Percentiles rank a stretch among this genome's conserved stretches.
Conservation (phyloP, 495 filamentous ascomycete species). For the Bacidia gigantensis region DNA sequence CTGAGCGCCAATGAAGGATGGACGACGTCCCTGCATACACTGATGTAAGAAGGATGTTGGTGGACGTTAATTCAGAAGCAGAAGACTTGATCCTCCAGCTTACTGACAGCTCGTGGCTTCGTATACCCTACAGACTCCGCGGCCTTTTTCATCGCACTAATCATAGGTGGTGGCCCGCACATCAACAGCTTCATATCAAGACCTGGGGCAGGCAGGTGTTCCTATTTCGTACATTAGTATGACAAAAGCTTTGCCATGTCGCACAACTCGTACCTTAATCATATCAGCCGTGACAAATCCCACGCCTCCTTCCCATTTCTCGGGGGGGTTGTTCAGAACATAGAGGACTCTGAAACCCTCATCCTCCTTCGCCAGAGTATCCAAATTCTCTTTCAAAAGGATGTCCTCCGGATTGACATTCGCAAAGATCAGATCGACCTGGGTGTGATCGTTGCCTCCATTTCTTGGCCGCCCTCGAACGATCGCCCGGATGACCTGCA, state of each 20-base stretch:
- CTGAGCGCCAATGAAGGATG: neutral
- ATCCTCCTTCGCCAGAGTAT: conserved; percentile 62
- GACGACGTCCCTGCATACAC: neutral
- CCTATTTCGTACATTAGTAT: conserved; percentile 8
- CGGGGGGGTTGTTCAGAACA: conserved; percentile 90
- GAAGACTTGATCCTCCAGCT: conserved; percentile 95
- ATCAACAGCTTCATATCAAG: conserved; percentile 88
- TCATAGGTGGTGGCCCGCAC: conserved; percentile 93
- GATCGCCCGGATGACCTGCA: conserved; percentile 86
- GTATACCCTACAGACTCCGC: conserved; percentile 76
- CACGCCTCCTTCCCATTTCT: conserved; percentile 75
- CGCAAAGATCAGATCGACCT: conserved; percentile 90
- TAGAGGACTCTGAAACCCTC: conserved; percentile 75
- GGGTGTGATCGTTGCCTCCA: conserved; percentile 63
- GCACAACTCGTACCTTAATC: conserved; percentile 56
- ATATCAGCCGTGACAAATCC: conserved; percentile 93
- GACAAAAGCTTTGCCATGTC: neutral
- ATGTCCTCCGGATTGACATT: conserved; percentile 93
- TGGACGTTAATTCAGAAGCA: conserved; percentile 90
- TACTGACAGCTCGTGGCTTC: conserved; percentile 87
- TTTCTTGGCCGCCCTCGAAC: conserved; percentile 58
- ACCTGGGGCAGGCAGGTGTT: conserved; percentile 59
- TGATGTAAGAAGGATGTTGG: too few species aligned
- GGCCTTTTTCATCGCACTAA: conserved; percentile 93
- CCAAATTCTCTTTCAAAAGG: conserved; percentile 79